These are phyloP conservation scores for Amaranthus hypochondriacus DNA, from an alignment of 148 eudicot species.

Conservation along the genomic window DNA sequence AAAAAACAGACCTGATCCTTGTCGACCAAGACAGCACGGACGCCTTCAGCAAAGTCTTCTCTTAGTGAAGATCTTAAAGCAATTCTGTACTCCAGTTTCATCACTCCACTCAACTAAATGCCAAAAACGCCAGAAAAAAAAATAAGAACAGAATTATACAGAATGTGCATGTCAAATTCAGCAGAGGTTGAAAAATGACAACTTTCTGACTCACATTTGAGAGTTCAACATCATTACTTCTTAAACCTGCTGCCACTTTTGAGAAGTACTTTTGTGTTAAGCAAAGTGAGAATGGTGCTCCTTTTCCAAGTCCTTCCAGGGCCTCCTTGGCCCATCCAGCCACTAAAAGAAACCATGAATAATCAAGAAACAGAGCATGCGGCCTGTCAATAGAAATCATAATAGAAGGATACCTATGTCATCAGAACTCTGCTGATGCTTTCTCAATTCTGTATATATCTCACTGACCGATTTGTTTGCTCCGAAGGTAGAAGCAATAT, in stretches of 20 bases:
- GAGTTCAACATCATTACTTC: constrained; percentile 40
- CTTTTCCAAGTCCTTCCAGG: constrained; percentile 67
- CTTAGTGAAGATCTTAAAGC: constrained; percentile 73
- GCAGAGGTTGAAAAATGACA: not conserved
- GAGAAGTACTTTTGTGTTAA: constrained; percentile 68
- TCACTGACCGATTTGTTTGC: constrained; percentile 54
- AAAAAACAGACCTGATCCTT: constrained; percentile 77
- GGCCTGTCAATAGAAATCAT: too few species aligned
- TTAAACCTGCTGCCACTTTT: constrained; percentile 64
- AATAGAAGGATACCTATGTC: not conserved
- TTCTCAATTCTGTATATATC: constrained; percentile 51
- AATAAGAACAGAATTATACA: not conserved
- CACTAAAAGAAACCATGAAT: constrained; percentile 33
- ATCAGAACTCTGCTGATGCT: constrained; percentile 51
- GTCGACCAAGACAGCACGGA: constrained; percentile 82
- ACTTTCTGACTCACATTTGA: constrained; percentile 48
- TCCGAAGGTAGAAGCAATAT: constrained; percentile 59
- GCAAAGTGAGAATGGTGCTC: constrained; percentile 74
- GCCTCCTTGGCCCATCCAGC: constrained; percentile 92
- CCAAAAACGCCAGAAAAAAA: not conserved
- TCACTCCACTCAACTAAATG: constrained; percentile 68
- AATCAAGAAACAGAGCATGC: not conserved
- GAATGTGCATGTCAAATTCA: not conserved
- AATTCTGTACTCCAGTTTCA: constrained; percentile 88
- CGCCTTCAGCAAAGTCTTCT: constrained; percentile 85